Evolutionary conservation across 176 grass and related monocot genomes (phyloP).

Genomic region (Neostapfia colusana): DNA sequence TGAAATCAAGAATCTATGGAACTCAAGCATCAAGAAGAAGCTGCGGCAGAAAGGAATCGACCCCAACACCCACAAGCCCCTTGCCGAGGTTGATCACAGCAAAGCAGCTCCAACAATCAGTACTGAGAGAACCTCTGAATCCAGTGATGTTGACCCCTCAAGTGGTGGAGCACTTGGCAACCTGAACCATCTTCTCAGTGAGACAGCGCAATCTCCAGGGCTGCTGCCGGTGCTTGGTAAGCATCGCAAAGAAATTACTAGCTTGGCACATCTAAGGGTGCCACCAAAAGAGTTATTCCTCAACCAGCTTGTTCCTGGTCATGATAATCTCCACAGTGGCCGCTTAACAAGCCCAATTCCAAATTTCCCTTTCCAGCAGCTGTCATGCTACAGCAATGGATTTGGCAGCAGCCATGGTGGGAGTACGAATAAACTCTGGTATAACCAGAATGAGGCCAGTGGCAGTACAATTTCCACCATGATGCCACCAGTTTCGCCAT

Average conservation of each 20-base stretch:
- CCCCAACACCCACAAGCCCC: slow-evolving; percentile 58
- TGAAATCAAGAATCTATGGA: slow-evolving; percentile 77
- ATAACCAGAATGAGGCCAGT: slow-evolving; percentile 46
- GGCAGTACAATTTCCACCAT: slow-evolving; percentile 47
- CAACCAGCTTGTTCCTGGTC: slow-evolving; percentile 39
- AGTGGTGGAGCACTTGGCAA: slow-evolving; percentile 29
- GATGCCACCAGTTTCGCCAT: slow-evolving; percentile 45
- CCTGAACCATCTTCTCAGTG: slow-evolving; percentile 34
- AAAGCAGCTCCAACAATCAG: slow-evolving; percentile 39
- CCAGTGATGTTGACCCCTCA: slow-evolving; percentile 43
- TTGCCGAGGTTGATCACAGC: slow-evolving; percentile 31
- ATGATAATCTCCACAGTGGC: slow-evolving; percentile 39
- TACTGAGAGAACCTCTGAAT: slow-evolving; percentile 43
- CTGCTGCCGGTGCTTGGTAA: slow-evolving; percentile 32
- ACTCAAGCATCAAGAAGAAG: slow-evolving; percentile 68
- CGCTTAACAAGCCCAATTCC: slow-evolving; percentile 26
- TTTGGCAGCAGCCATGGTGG: slow-evolving; percentile 29
- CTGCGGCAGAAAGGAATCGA: slow-evolving; percentile 55
- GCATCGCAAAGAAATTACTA: slow-evolving; percentile 35
- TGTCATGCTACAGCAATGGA: slow-evolving; percentile 40
- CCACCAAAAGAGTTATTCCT: slow-evolving; percentile 41
- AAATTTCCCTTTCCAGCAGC: slow-evolving; percentile 44
- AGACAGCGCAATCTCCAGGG: slow-evolving; percentile 47
- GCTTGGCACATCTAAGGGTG: slow-evolving; percentile 32
- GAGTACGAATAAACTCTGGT: slow-evolving; percentile 38